Percentiles rank a stretch among this genome's conserved stretches.
Conservation (phyloP, 75 land plant genomes). For the Cunninghamia lanceolata region DNA sequence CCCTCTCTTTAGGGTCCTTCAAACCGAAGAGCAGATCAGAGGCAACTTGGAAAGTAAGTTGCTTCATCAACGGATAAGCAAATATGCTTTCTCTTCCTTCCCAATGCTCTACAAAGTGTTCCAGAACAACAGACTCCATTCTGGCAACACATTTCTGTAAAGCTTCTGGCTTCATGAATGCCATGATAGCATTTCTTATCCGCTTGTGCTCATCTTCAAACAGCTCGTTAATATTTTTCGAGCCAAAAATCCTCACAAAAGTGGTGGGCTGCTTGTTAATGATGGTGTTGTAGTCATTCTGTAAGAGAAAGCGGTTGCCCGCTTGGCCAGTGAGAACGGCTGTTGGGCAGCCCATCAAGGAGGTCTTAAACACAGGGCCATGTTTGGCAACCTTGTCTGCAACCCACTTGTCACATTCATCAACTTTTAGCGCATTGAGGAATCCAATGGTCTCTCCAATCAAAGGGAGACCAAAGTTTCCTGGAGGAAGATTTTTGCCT, state of each 20-base stretch:
- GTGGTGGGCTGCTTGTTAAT: constrained; percentile 14
- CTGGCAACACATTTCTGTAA: constrained; percentile 12
- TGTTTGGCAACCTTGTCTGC: constrained; percentile 14
- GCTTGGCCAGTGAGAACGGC: constrained; percentile 28
- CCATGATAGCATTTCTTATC: constrained; percentile 8
- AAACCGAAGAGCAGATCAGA: neutral
- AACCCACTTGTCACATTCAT: constrained; percentile 19
- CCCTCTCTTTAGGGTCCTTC: neutral
- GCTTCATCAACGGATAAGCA: neutral
- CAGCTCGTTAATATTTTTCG: neutral
- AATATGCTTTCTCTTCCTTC: neutral
- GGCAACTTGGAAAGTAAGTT: neutral
- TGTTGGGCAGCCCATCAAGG: constrained; percentile 13
- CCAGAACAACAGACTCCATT: neutral
- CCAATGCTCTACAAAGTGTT: neutral
- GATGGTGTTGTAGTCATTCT: constrained; percentile 16
- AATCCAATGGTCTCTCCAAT: constrained; percentile 39
- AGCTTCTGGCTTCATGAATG: constrained; percentile 25
- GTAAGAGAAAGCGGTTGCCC: constrained; percentile 34
- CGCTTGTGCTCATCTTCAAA: neutral
- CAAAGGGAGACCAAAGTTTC: constrained; percentile 32
- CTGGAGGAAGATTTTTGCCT: constrained; percentile 26
- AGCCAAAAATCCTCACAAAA: constrained; percentile 2
- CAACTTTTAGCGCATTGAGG: constrained; percentile 14
- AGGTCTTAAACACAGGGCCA: constrained; percentile 44